A percentile compares a stretch with the other conserved stretches of the same genome.
phyloP scores from a whole-genome alignment of 306 rosid genomes.

The Myrica gale region DNA sequence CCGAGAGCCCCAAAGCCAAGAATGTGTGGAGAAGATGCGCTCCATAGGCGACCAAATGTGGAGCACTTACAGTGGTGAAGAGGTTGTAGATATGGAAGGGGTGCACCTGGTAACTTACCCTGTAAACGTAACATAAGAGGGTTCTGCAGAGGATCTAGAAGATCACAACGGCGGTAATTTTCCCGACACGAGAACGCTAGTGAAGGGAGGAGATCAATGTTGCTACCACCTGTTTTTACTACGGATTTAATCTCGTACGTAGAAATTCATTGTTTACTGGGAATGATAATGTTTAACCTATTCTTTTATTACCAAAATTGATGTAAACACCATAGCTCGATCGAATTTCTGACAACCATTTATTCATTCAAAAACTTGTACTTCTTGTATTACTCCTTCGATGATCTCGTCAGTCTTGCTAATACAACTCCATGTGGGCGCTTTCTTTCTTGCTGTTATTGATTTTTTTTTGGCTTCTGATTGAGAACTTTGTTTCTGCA shows the following conservation, averaged over 20 bases:
- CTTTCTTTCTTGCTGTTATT: background rate
- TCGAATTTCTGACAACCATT: background rate
- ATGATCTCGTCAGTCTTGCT: slow-evolving; percentile 53
- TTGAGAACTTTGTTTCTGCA: background rate
- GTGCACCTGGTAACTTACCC: slow-evolving; percentile 77
- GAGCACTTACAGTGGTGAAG: slow-evolving; percentile 53
- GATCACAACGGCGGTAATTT: slow-evolving; percentile 42
- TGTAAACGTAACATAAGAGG: slow-evolving; percentile 46
- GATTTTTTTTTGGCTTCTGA: background rate
- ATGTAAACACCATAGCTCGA: background rate
- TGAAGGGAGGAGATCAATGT: slow-evolving; percentile 56
- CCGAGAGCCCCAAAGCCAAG: slow-evolving; percentile 41
- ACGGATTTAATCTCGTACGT: slow-evolving; percentile 17
- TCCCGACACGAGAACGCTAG: slow-evolving; percentile 62
- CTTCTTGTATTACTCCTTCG: slow-evolving; percentile 20
- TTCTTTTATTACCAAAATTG: background rate
- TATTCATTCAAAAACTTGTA: background rate
- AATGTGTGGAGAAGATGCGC: slow-evolving; percentile 35
- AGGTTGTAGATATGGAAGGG: slow-evolving; percentile 67
- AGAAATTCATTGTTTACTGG: background rate
- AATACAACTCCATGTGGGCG: slow-evolving; percentile 52
- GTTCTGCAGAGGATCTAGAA: slow-evolving; percentile 44
- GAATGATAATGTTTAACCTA: background rate
- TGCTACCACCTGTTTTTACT: slow-evolving; percentile 57
- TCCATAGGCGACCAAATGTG: slow-evolving; percentile 64